Evolutionary conservation across 805 yeast species (phyloP), one percentile per base, ranked within the genome.

Genomic region (Metschnikowia cubensis): DNA sequence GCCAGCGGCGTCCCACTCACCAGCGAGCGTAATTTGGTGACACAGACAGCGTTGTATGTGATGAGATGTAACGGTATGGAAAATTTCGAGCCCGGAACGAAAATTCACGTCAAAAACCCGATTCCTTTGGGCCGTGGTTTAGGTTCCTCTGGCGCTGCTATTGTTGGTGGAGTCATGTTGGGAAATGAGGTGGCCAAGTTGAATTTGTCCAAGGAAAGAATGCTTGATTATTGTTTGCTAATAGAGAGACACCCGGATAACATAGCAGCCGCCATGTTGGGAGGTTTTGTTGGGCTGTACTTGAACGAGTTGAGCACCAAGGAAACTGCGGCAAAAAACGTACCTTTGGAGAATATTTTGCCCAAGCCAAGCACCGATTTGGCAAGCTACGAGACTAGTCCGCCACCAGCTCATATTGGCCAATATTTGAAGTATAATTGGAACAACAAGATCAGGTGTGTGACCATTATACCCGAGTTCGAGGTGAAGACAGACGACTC

Each of bases 161-260:
- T 94, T 31, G 98, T 94, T 29, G 98, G 95, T 17, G 99, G 99
- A 63, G 96, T 87, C 11, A 75, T 90, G 71, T 75, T 94, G 40
- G 99, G 95, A 43, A 88, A 88, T 64, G 92, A 85, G 56, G 76
- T 91, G 33, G 97, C 94, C 35, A 75, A 81, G 45, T 73, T 92
- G 34, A 82, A 80, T 1, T 81, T 90, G 52, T 71, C 84, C 45
- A 91, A 87, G 68, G 84, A 81, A 59, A 78, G 98, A 59, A 79
- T 94, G 83, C 75, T 94, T 60, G 99, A 94, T 68, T 94, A 87
- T 74, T 89, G 97, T 68, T 77, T 94, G 59, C 88, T 94, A 94
- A 91, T 94, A 58, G 99, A 94, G 74, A 84, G 98, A 66, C 99
- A 94, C 63, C 99, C 99, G 34, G 99, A 94, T 70, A 94, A 94